phyloP scores from a whole-genome alignment of 768 basidiomycete species.

The Hygrocybe punicea region DNA sequence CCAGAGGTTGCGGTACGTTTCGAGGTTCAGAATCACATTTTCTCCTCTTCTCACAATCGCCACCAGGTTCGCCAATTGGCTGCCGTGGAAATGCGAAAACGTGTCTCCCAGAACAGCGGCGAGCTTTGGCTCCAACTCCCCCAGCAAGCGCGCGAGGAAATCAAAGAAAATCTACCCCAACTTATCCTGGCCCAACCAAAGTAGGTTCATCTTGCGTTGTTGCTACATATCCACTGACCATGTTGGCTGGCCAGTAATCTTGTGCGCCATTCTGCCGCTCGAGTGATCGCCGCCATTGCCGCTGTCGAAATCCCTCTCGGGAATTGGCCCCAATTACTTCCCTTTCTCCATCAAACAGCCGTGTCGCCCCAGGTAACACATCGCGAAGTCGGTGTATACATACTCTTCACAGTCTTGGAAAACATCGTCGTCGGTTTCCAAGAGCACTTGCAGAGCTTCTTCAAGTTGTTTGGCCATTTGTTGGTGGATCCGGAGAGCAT shows the following conservation, averaged over 20 bases:
- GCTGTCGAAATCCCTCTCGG: slow-evolving; percentile 76
- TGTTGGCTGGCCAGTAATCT: slow-evolving; percentile 56
- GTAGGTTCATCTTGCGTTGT: slow-evolving; percentile 43
- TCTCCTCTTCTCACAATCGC: not conserved
- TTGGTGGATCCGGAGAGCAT: slow-evolving; percentile 80
- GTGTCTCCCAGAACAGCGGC: slow-evolving; percentile 74
- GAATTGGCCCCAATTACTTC: slow-evolving; percentile 83
- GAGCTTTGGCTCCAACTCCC: slow-evolving; percentile 76
- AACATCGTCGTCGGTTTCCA: slow-evolving; percentile 88
- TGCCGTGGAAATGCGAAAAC: slow-evolving; percentile 94
- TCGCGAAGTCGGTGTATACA: slow-evolving; percentile 89
- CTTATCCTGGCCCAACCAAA: slow-evolving; percentile 72
- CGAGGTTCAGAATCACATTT: slow-evolving; percentile 8
- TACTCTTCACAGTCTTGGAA: slow-evolving; percentile 88
- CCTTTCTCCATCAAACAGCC: slow-evolving; percentile 79
- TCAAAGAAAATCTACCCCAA: slow-evolving; percentile 81
- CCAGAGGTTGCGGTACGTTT: slow-evolving; percentile 76
- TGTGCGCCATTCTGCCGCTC: slow-evolving; percentile 89
- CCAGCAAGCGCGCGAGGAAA: slow-evolving; percentile 66
- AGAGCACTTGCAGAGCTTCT: slow-evolving; percentile 66
- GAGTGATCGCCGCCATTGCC: slow-evolving; percentile 91
- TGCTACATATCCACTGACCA: not conserved
- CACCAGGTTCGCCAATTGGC: slow-evolving; percentile 91
- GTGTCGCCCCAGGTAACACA: slow-evolving; percentile 63
- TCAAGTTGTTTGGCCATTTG: slow-evolving; percentile 72